Evolutionary conservation across 768 basidiomycete genomes (phyloP).

Genomic region (Suillus bovinus): DNA sequence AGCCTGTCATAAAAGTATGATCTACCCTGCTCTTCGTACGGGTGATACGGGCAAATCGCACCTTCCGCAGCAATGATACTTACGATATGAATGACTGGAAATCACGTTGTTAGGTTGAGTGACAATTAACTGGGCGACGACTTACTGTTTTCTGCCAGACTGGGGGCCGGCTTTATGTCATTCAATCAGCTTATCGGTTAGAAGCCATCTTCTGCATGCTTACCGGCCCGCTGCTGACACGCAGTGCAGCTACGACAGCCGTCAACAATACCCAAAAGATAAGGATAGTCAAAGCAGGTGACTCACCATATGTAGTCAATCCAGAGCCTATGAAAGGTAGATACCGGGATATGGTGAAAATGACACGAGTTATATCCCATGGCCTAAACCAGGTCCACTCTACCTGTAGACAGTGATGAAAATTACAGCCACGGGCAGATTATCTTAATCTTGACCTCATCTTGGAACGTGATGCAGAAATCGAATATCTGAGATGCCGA

Average conservation of each 20-base stretch:
- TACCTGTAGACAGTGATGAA: slow-evolving; percentile 8
- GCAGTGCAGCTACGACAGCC: neutral
- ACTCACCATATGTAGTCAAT: slow-evolving; percentile 18
- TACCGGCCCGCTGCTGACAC: slow-evolving; percentile 2
- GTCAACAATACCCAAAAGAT: neutral
- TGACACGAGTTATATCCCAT: slow-evolving; percentile 18
- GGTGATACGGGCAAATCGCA: too few relatives aligned
- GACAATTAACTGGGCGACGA: neutral
- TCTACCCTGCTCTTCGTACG: neutral
- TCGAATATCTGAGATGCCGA: slow-evolving; percentile 8
- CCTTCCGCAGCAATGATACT: slow-evolving; percentile 12
- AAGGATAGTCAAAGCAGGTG: neutral
- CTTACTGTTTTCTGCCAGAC: slow-evolving; percentile 13
- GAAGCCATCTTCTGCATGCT: neutral
- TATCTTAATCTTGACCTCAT: slow-evolving; percentile 8
- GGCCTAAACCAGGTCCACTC: slow-evolving; percentile 19
- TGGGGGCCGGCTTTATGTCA: neutral
- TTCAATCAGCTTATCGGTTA: slow-evolving; percentile 6
- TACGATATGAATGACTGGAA: slow-evolving; percentile 10
- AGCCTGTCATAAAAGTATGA: slow-evolving; percentile 10
- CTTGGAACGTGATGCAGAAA: slow-evolving; percentile 10
- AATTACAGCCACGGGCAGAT: neutral
- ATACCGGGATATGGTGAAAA: slow-evolving; percentile 24
- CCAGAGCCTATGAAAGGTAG: slow-evolving; percentile 17
- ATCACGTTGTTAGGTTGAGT: too few relatives aligned